These are phyloP conservation scores for Alternaria ventricosa DNA, from an alignment of 2,329 filamentous ascomycete species.

Conservation along the genomic window DNA sequence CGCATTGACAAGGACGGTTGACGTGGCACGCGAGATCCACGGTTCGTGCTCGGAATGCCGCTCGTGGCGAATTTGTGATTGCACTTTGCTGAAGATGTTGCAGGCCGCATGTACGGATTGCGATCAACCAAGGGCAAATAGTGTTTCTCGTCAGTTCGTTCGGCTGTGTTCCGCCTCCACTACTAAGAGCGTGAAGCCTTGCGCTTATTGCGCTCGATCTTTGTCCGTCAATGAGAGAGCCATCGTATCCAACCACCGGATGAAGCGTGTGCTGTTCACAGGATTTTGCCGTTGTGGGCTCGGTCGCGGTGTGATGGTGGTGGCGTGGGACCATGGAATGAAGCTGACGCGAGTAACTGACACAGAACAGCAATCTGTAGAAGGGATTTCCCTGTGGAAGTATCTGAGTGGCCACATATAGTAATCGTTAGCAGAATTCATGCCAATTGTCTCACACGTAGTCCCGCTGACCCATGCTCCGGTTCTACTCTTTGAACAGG, in stretches of 20 bases:
- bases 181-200: not conserved
- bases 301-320: not conserved
- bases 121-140: not conserved
- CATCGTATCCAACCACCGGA: not conserved
- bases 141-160: not conserved
- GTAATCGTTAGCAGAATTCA: not conserved
- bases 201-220: not conserved
- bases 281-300: not conserved
- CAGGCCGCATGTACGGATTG: not conserved
- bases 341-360: not conserved
- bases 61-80: not conserved
- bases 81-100: not conserved
- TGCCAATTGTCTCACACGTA: not conserved
- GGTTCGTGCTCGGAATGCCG: not conserved
- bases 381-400: not conserved
- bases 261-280: not conserved
- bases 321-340: not conserved
- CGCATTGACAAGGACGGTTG: not conserved
- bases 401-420: not conserved
- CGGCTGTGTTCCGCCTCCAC: not conserved
- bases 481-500: not conserved
- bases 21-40: slow-evolving; percentile 1
- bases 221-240: not conserved
- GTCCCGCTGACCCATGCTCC: not conserved
- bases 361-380: not conserved